Conservation (phyloP, 768 basidiomycete genomes). For the Boletus barrowsii region DNA sequence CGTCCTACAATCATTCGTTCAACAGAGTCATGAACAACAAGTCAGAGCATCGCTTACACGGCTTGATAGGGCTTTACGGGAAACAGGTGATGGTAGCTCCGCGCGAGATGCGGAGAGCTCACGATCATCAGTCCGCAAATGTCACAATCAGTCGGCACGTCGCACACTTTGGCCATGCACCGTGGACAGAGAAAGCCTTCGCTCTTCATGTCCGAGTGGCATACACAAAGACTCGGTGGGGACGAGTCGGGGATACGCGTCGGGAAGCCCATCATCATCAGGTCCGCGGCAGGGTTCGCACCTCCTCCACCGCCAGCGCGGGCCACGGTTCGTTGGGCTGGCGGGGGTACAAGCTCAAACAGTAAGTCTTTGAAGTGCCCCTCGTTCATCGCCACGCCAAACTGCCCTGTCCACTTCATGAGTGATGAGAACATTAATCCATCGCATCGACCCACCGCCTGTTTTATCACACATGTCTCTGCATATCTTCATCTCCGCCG, state of each 20-base stretch:
- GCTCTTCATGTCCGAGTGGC: conserved; percentile 89
- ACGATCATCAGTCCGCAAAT: conserved; percentile 98
- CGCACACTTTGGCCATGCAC: conserved; percentile 91
- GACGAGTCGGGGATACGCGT: conserved; percentile 83
- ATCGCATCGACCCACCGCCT: conserved; percentile 54
- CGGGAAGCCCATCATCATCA: conserved; percentile 99
- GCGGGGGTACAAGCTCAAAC: conserved; percentile 94
- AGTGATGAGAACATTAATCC: conserved; percentile 2
- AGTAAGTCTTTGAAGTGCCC: conserved; percentile 94
- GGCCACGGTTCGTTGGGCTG: conserved; percentile 66
- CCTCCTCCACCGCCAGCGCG: conserved; percentile 42
- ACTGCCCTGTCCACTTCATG: conserved; percentile 54
- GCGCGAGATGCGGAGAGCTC: conserved; percentile 92
- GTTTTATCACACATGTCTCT: conserved; percentile 89
- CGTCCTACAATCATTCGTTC: conserved; percentile 30
- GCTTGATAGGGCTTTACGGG: conserved; percentile 84
- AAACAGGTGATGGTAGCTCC: conserved; percentile 94
- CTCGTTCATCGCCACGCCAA: conserved; percentile 98
- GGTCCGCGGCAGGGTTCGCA: conserved; percentile 70
- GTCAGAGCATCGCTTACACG: conserved; percentile 56
- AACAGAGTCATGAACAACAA: neutral
- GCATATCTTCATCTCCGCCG: conserved; percentile 98
- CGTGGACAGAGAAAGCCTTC: conserved; percentile 95
- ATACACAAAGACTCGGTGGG: conserved; percentile 83
- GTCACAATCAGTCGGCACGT: conserved; percentile 97